A percentile compares a stretch with the other conserved stretches of the same genome.
These are phyloP conservation scores for Gracilaria gracilis DNA, from an alignment of 23 red algal species.

Conservation along the genomic window DNA sequence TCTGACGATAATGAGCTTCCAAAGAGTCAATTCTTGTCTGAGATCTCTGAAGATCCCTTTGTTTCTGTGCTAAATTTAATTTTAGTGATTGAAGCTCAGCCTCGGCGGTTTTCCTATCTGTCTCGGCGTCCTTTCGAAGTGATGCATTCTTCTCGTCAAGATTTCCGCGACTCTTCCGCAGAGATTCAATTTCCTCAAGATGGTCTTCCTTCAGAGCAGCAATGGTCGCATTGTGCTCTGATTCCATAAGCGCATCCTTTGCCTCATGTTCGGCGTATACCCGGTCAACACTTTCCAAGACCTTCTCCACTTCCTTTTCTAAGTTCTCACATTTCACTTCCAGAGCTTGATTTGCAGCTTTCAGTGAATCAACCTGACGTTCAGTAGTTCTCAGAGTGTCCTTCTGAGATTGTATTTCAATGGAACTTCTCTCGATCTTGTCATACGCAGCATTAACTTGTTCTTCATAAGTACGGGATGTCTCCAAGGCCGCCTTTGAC, in stretches of 20 bases:
- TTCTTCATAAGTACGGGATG: slow-evolving; percentile 41
- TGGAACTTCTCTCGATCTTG: slow-evolving; percentile 59
- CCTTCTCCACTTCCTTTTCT: slow-evolving; percentile 37
- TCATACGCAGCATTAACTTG: slow-evolving; percentile 52
- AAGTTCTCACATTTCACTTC: slow-evolving; percentile 32
- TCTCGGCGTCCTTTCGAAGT: slow-evolving; percentile 11
- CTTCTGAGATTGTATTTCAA: slow-evolving; percentile 42
- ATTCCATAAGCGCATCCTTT: slow-evolving; percentile 17
- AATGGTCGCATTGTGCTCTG: slow-evolving; percentile 30
- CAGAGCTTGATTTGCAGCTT: slow-evolving; percentile 33
- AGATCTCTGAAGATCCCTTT: slow-evolving; percentile 36
- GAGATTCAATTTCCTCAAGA: slow-evolving; percentile 21
- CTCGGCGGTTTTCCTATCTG: slow-evolving; percentile 31
- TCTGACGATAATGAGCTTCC: slow-evolving; percentile 21
- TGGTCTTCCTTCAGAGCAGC: slow-evolving; percentile 43
- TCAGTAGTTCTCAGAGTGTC: slow-evolving; percentile 51
- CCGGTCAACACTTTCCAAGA: slow-evolving; percentile 19
- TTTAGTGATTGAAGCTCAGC: slow-evolving; percentile 5
- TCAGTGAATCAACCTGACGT: slow-evolving; percentile 31
- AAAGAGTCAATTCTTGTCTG: slow-evolving; percentile 2
- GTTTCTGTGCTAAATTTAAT: slow-evolving; percentile 30
- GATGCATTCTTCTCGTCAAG: slow-evolving; percentile 31
- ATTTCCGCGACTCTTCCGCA: slow-evolving; percentile 30
- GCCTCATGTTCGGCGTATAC: slow-evolving; percentile 18
- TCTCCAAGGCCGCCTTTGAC: neutral